Conservation (phyloP, 2,329 filamentous ascomycete genomes). For the Xylaria sp. region DNA sequence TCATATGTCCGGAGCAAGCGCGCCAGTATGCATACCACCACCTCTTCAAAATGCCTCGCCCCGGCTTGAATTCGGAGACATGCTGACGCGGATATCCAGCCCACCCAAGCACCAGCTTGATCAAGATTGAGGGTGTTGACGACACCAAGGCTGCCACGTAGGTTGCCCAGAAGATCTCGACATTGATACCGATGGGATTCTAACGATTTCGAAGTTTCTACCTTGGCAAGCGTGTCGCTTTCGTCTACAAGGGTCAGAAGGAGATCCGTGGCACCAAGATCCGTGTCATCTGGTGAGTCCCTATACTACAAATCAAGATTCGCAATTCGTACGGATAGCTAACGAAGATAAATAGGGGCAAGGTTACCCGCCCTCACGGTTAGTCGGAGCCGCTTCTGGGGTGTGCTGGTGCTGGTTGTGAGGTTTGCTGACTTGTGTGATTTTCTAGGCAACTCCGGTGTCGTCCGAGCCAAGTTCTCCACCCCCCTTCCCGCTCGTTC, state of each 20-base stretch:
- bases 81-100: conserved; percentile 80
- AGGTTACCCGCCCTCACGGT: conserved; percentile 94
- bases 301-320: not conserved
- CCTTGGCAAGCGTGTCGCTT: conserved; percentile 97
- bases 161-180: conserved; percentile 31
- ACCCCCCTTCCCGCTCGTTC: conserved; percentile 93
- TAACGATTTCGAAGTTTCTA: conserved; percentile 64
- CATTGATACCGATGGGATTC: conserved; percentile 9
- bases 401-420: not conserved
- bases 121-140: conserved; percentile 99
- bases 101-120: conserved; percentile 84
- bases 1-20: conserved; percentile 53
- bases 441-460: conserved; percentile 80
- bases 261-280: conserved; percentile 98
- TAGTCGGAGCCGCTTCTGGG: conserved; percentile 1
- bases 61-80: not conserved
- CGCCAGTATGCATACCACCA: conserved; percentile 45
- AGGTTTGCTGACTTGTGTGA: conserved; percentile 15
- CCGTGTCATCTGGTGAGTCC: conserved; percentile 72
- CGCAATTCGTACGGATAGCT: not conserved
- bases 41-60: not conserved
- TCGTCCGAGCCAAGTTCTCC: conserved; percentile 96
- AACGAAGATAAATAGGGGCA: conserved; percentile 52
- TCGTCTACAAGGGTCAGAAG: conserved; percentile 93
- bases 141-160: conserved; percentile 83